These are phyloP conservation scores for Diaporthe velutina DNA, from an alignment of 2,329 filamentous ascomycete genomes.

Conservation along the genomic window DNA sequence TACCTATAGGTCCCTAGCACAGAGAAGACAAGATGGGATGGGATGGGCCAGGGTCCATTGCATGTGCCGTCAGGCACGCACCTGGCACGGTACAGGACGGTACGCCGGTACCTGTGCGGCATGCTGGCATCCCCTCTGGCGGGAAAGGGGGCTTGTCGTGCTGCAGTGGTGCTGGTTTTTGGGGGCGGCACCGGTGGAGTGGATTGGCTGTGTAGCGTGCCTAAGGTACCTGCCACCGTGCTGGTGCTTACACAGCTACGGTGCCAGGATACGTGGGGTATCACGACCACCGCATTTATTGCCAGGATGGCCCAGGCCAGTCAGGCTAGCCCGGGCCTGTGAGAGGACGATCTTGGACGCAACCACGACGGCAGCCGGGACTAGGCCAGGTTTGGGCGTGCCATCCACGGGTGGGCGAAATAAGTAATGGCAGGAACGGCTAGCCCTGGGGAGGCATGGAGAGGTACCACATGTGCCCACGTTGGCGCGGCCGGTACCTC, in stretches of 20 bases:
- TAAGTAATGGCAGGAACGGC: slow-evolving; percentile 21
- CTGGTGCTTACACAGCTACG: not conserved
- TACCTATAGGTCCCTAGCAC: not conserved
- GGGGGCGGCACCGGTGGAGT: slow-evolving; percentile 28
- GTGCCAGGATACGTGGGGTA: not conserved
- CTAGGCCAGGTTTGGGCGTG: slow-evolving; percentile 4
- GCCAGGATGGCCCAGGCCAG: slow-evolving; percentile 4
- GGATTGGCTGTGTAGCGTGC: not conserved
- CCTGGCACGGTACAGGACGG: not conserved
- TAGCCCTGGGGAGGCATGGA: slow-evolving; percentile 6
- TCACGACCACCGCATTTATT: not conserved
- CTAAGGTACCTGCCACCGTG: not conserved
- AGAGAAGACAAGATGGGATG: not conserved
- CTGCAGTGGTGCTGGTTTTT: not conserved
- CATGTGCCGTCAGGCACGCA: slow-evolving; percentile 5
- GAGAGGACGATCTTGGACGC: slow-evolving; percentile 23
- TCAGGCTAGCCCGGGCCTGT: not conserved
- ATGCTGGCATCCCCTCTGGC: not conserved
- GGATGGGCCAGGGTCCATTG: not conserved
- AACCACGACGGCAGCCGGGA: slow-evolving; percentile 22
- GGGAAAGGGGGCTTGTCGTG: slow-evolving; percentile 1
- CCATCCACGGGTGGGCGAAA: slow-evolving; percentile 10
- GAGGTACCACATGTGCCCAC: slow-evolving; percentile 15
- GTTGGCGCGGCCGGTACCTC: not conserved
- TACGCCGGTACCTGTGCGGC: not conserved